Base-by-base conservation (phyloP, 352 stramenopile species). In the Phytophthora constricta region DNA sequence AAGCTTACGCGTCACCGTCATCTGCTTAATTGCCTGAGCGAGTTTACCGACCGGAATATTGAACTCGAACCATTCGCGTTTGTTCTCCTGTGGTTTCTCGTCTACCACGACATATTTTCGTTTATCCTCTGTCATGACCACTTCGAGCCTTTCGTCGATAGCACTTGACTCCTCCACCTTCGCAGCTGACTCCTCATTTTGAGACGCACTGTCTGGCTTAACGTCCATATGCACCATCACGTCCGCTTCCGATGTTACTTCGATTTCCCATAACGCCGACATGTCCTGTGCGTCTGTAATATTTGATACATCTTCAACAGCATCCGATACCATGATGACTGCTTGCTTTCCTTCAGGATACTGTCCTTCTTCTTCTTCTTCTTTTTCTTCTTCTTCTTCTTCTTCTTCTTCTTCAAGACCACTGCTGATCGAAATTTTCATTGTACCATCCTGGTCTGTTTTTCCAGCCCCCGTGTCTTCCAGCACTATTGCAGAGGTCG, bases 211-310 rank as follows among this genome's bases (percentile, higher is more conserved):
- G 57, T 69, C n/a, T 37, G 43, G n/a, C 3, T 65, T 39, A n/a
- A 11, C 17, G 25, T 51, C 25, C 14, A 53, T 52, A 45, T 22
- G n/a, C 26, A 54, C 42, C 17, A 63, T 66, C 9, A 64, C 39
- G 42, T 46, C 43, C 5, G 58, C 54, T 27, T 68, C 37, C 20
- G 54, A 31, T 16, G 59, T 68, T 28, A 74, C 56, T 51, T 69
- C 56, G 34, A 66, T 23, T 61, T 74, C 70, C 48, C n/a, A n/a
- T n/a, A n/a, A n/a, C n/a, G n/a, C n/a, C n/a, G n/a, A n/a, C n/a
- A n/a, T n/a, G n/a, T 46, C 46, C 33, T 60, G 7, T 16, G 26
- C 45, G 16, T 65, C 46, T 31, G 13, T 42, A 31, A 43, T 34
- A 52, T 54, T 13, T 31, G 27, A 47, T 23, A 23, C 20, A 14